phyloP scores from a whole-genome alignment of 495 filamentous ascomycete species.

The Lophium mytilinum region DNA sequence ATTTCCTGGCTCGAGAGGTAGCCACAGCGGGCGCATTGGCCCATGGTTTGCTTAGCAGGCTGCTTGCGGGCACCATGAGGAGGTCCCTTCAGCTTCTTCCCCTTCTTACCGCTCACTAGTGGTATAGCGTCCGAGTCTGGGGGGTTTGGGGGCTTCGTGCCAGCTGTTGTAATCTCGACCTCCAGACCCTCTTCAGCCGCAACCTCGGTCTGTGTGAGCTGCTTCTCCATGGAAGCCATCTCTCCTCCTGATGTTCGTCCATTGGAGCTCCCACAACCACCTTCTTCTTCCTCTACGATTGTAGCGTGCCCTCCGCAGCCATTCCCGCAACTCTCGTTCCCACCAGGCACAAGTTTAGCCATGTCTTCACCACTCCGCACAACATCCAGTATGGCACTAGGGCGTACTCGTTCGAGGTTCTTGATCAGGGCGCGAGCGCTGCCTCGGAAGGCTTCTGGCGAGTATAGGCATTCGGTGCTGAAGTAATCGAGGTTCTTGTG shows the following conservation, averaged over 20 bases:
- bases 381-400: slow-evolving; percentile 89
- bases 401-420: slow-evolving; percentile 83
- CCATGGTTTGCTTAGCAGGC: slow-evolving; percentile 60
- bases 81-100: slow-evolving; percentile 3
- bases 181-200: slow-evolving; percentile 51
- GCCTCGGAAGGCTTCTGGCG: slow-evolving; percentile 93
- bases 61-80: slow-evolving; percentile 28
- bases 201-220: slow-evolving; percentile 59
- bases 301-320: slow-evolving; percentile 29
- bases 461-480: slow-evolving; percentile 96
- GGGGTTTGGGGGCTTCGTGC: slow-evolving; percentile 22
- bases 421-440: slow-evolving; percentile 89
- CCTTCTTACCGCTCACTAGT: slow-evolving; percentile 9
- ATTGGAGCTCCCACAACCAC: slow-evolving; percentile 68
- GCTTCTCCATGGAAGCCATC: slow-evolving; percentile 89
- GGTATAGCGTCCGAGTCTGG: slow-evolving; percentile 7
- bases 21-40: slow-evolving; percentile 78
- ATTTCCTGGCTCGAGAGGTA: slow-evolving; percentile 94
- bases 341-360: slow-evolving; percentile 71
- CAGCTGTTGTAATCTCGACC: slow-evolving; percentile 52
- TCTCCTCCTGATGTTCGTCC: slow-evolving; percentile 66
- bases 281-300: slow-evolving; percentile 49
- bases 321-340: slow-evolving; percentile 32
- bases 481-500: slow-evolving; percentile 97
- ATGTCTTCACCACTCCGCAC: slow-evolving; percentile 95